phyloP scores from a whole-genome alignment of 805 yeast species.

The Naumovozyma baii region DNA sequence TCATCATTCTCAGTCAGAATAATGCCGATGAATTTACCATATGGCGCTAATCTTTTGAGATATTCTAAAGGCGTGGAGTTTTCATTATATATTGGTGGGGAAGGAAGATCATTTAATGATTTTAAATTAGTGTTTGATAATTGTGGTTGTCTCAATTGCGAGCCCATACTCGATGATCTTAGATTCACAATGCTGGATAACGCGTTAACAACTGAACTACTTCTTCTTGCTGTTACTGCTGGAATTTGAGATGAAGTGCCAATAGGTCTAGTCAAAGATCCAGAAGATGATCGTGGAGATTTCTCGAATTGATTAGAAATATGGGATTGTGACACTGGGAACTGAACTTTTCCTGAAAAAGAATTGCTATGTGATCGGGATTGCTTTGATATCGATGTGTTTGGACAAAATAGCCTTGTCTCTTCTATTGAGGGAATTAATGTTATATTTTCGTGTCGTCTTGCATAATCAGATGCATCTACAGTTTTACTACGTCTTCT shows the following conservation, averaged over 20 bases:
- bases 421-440: background rate
- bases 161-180: slow-evolving; percentile 21
- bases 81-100: slow-evolving; percentile 23
- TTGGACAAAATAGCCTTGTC: background rate
- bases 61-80: slow-evolving; percentile 26
- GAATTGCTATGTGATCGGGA: slow-evolving; percentile 5
- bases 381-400: background rate
- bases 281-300: slow-evolving; percentile 3
- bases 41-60: slow-evolving; percentile 22
- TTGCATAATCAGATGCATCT: slow-evolving; percentile 18
- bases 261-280: slow-evolving; percentile 2
- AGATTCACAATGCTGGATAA: slow-evolving; percentile 31
- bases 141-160: slow-evolving; percentile 6
- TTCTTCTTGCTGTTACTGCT: slow-evolving; percentile 20
- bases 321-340: background rate
- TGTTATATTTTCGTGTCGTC: background rate
- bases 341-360: slow-evolving; percentile 1
- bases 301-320: background rate
- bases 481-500: slow-evolving; percentile 29
- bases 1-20: slow-evolving; percentile 26
- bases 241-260: background rate
- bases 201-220: slow-evolving; percentile 32
- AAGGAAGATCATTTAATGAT: slow-evolving; percentile 15
- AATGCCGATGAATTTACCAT: slow-evolving; percentile 26
- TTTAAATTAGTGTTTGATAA: slow-evolving; percentile 5